A percentile compares a stretch with the other conserved stretches of the same genome.
Conservation (phyloP, 2,329 filamentous ascomycete species). For the Aspergillus fischeri region DNA sequence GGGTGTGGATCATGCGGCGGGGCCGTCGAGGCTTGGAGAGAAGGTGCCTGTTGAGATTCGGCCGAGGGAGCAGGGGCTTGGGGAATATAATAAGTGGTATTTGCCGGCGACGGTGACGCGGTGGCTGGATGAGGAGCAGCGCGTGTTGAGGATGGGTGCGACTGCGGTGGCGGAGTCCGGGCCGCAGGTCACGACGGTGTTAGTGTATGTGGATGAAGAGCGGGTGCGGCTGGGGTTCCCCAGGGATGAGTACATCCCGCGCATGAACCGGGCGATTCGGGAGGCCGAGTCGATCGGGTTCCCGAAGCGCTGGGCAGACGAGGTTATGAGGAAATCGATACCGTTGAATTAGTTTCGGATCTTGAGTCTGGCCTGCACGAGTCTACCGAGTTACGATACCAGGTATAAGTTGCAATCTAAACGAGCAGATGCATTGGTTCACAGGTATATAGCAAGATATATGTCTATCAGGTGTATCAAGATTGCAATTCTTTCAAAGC, state of each 20-base stretch:
- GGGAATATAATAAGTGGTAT: constrained; percentile 39
- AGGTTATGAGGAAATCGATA: constrained; percentile 38
- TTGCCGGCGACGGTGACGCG: constrained; percentile 23
- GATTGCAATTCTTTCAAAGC: not conserved
- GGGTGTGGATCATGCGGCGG: constrained; percentile 27
- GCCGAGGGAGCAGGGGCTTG: constrained; percentile 30
- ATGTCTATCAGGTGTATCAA: not conserved
- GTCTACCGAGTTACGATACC: not conserved
- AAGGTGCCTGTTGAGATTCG: constrained; percentile 15
- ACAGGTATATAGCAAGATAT: not conserved
- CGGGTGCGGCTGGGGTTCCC: constrained; percentile 29
- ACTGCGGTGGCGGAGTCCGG: constrained; percentile 8
- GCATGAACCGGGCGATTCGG: constrained; percentile 42
- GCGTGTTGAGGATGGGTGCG: constrained; percentile 1
- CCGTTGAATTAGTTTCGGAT: constrained; percentile 15
- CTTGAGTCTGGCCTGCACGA: not conserved
- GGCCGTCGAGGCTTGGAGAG: not conserved
- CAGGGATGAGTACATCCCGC: constrained; percentile 36
- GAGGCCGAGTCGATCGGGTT: constrained; percentile 36
- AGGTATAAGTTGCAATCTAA: not conserved
- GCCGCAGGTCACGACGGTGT: constrained; percentile 19
- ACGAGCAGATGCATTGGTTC: not conserved
- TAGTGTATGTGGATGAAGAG: constrained; percentile 43
- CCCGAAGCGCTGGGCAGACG: constrained; percentile 31
- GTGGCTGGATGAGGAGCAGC: constrained; percentile 27